A percentile compares a stretch with the other conserved stretches of the same genome.
Conservation (phyloP, 2,329 filamentous ascomycete genomes). For the Ilyonectria destructans region DNA sequence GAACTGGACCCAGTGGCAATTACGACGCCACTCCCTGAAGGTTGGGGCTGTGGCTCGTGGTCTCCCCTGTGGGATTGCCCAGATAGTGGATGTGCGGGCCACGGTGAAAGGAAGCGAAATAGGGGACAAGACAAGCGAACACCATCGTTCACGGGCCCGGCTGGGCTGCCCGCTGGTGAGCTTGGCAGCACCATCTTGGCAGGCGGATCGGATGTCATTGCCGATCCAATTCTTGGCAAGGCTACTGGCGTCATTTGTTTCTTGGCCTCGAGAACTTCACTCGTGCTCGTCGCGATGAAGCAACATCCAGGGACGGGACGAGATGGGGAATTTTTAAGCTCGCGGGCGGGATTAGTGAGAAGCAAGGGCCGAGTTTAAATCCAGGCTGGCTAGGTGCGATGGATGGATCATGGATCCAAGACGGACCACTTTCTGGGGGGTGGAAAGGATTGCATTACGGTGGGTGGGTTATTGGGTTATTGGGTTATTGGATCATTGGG, state of each 20-base stretch:
- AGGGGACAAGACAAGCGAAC: conserved; percentile 3
- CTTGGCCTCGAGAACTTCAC: conserved; percentile 13
- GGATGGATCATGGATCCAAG: not conserved
- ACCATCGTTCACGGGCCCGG: not conserved
- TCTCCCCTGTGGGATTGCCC: conserved; percentile 4
- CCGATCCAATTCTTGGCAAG: conserved; percentile 49
- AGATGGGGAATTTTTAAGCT: conserved; percentile 25
- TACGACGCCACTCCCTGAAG: not conserved
- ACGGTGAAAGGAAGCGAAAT: conserved; percentile 7
- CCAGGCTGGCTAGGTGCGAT: conserved; percentile 14
- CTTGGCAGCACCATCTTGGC: conserved; percentile 46
- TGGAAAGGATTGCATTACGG: conserved; percentile 4
- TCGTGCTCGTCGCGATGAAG: not conserved
- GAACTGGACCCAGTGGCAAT: not conserved
- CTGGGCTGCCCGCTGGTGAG: conserved; percentile 1
- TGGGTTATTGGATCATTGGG: not conserved
- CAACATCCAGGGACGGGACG: not conserved
- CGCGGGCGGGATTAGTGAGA: conserved; percentile 8
- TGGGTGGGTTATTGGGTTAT: not conserved
- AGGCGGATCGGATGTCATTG: conserved; percentile 46
- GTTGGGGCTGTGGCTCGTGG: not conserved
- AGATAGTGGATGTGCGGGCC: conserved; percentile 7
- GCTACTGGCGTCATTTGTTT: conserved; percentile 23
- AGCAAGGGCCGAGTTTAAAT: conserved; percentile 28
- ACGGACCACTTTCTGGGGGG: conserved; percentile 2